Conservation (phyloP, 768 basidiomycete species). For the Sarcodon aspratus region DNA sequence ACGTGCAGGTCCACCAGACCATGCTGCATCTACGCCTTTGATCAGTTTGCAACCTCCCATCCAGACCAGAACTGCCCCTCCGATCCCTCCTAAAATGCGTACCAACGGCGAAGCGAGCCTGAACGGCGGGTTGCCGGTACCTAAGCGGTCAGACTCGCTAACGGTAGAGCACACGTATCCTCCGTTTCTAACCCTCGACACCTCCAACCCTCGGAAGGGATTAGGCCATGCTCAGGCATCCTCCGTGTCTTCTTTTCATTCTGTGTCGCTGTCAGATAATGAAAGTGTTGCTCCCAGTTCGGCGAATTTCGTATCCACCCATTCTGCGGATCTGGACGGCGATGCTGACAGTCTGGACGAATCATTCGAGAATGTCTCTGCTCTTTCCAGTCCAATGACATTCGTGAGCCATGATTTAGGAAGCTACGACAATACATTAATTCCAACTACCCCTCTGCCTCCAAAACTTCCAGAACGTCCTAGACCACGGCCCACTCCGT, state of each 20-base stretch:
- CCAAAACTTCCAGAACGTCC: slow-evolving; percentile 13
- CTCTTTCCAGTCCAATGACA: slow-evolving; percentile 20
- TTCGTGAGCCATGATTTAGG: slow-evolving; percentile 37
- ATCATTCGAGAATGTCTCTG: slow-evolving; percentile 62
- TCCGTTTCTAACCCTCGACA: slow-evolving; percentile 24
- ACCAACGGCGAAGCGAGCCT: too few relatives aligned
- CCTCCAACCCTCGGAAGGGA: slow-evolving; percentile 17
- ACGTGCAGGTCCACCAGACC: too few relatives aligned
- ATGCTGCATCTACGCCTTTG: slow-evolving; percentile 24
- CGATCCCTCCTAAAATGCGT: slow-evolving; percentile 40
- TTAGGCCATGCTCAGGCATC: slow-evolving; percentile 48
- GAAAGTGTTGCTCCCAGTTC: slow-evolving; percentile 14
- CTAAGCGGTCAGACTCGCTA: slow-evolving; percentile 32
- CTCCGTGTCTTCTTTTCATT: slow-evolving; percentile 76
- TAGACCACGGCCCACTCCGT: slow-evolving; percentile 8
- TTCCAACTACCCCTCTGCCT: slow-evolving; percentile 16
- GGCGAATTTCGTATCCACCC: slow-evolving; percentile 19
- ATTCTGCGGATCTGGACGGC: slow-evolving; percentile 29
- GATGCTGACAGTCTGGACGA: slow-evolving; percentile 54
- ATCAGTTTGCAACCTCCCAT: slow-evolving; percentile 44
- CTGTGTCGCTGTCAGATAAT: slow-evolving; percentile 70
- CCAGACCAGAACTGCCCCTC: slow-evolving; percentile 33
- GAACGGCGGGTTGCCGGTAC: not conserved
- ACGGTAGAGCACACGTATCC: slow-evolving; percentile 54
- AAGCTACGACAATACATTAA: slow-evolving; percentile 7